Percentiles rank a stretch among this genome's conserved stretches.
Conservation (phyloP, 2,329 filamentous ascomycete species). For the Colletotrichum chlorophyti region DNA sequence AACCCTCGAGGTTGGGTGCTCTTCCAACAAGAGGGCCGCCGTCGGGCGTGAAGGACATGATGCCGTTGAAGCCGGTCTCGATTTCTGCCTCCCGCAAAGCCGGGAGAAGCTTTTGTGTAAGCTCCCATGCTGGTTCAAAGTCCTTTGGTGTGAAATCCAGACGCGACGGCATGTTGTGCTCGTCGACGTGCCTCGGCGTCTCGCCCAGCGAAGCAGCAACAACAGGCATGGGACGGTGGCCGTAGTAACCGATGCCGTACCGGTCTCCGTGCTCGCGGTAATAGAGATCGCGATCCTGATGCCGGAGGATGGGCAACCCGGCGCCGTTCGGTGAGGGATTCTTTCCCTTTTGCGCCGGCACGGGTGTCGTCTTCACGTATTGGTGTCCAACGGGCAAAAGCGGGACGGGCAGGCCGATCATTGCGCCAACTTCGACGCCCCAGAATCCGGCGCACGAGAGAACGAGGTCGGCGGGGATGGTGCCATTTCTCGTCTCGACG, state of each 20-base stretch:
- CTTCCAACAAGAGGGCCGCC: slow-evolving; percentile 66
- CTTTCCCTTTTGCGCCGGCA: slow-evolving; percentile 50
- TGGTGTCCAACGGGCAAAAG: slow-evolving; percentile 68
- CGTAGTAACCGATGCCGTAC: slow-evolving; percentile 69
- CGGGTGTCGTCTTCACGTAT: slow-evolving; percentile 66
- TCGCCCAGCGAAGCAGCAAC: slow-evolving; percentile 59
- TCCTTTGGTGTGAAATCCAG: slow-evolving; percentile 65
- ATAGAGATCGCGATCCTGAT: slow-evolving; percentile 70
- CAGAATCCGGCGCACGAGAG: slow-evolving; percentile 71
- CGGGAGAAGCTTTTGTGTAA: slow-evolving; percentile 61
- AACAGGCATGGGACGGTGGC: slow-evolving; percentile 67
- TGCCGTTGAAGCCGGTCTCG: slow-evolving; percentile 68
- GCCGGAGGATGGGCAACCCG: slow-evolving; percentile 62
- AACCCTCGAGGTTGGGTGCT: slow-evolving; percentile 63
- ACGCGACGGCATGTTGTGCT: slow-evolving; percentile 69
- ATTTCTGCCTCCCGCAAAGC: slow-evolving; percentile 56
- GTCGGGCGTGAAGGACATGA: slow-evolving; percentile 72
- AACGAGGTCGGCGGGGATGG: slow-evolving; percentile 63
- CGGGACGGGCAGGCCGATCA: slow-evolving; percentile 64
- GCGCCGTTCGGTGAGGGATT: slow-evolving; percentile 52
- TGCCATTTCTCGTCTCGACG: slow-evolving; percentile 55
- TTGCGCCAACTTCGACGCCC: slow-evolving; percentile 69
- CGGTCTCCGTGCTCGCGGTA: slow-evolving; percentile 70
- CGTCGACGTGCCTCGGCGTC: slow-evolving; percentile 60
- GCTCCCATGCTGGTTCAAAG: slow-evolving; percentile 66